Evolutionary conservation across 495 filamentous ascomycete species (phyloP), one percentile per base, ranked within the genome.

Genomic region (Jackrogersella multiformis): DNA sequence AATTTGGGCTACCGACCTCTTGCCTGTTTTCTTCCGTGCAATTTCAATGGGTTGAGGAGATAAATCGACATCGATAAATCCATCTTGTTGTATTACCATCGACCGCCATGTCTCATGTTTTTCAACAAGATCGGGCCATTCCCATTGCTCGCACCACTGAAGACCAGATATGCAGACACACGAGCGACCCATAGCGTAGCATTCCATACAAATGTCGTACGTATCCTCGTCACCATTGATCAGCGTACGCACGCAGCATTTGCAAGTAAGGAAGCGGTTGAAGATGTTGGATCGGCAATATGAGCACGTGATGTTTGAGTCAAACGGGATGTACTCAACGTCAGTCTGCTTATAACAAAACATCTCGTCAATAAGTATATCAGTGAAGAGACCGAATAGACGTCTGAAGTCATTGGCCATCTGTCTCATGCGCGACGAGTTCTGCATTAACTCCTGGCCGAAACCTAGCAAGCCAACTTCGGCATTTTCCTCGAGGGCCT

Each of bases 171-270:
- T 83, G 68, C 95, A 99, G 6, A 81, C 82, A 74, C 95, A 99
- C 64, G 92, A 96, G 48, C 95, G 88, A 32, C 95, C 95, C 87
- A 97, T 94, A 13, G 87, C 89, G 67, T 94, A 98, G 74, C 95
- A 99, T 41, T 99, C 94, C 88, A 99, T 92, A 74, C 95, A 99
- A 10, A 99, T 85, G 71, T 99, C 95, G 72, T 97, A 99, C 0
- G 89, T 86, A 61, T 94, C 90, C 51, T 92, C 85, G 4, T 86
- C 86, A 15, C 85, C 90, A 51, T 80, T 80, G 28, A 81, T 78
- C n/a, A 82, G 74, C 38, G 83, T 74, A 13, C 82, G 79, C 26
- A 89, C 82, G 73, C 95, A 98, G 35, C 84, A 84, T 34, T 90
- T 88, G 76, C 95, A 99, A 3, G 93, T 96, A 30, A 99, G 79